Base-by-base conservation (phyloP, 23 red algal genomes). In the Agarophyton chilense region DNA sequence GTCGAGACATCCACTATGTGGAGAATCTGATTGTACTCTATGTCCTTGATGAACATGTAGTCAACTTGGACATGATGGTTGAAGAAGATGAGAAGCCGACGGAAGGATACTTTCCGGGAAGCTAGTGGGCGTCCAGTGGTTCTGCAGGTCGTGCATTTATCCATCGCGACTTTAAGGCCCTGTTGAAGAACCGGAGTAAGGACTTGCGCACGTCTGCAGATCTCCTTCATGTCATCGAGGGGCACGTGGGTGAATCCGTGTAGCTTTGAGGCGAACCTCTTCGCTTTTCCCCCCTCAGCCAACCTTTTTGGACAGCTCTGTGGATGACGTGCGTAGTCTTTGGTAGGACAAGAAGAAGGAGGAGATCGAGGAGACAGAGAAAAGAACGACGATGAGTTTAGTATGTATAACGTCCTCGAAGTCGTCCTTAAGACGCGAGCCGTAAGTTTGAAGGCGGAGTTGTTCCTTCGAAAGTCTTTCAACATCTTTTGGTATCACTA, bases 21-120 rank as follows among this genome's bases (percentile, higher is more conserved):
- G 1, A 87, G 82, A 56, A 76, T 73, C 13, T 63, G 82, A 32
- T 60, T 13, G 19, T 60, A 74, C 10, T 54, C 68, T 25, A 87
- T 68, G 40, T 76, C 44, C 46, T 29, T 32, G 4, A 74, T 54
- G 63, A 87, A 87, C 13, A 73, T 9, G 50, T 74, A 87, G 24
- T 75, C 82, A n/a, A 73, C 19, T 14, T 87, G 82, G 39, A 87
- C 39, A 74, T 76, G 82, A n/a, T 75, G 26, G 32, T 87, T 87
- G 63, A 87, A 73, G 13, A n/a, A 52, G 17, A 29, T 0, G 29
- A 87, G 65, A n/a, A 87, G 35, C 68, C 68, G 46, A n/a, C 46
- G 44, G 16, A 87, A 72, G 17, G 82, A 87, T 6, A 87, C 52
- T 43, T 57, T 87, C 12, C 82, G 25, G 11, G 45, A 50, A 29